Conservation (phyloP, 441 rosid species). For the Gossypium lobatum region DNA sequence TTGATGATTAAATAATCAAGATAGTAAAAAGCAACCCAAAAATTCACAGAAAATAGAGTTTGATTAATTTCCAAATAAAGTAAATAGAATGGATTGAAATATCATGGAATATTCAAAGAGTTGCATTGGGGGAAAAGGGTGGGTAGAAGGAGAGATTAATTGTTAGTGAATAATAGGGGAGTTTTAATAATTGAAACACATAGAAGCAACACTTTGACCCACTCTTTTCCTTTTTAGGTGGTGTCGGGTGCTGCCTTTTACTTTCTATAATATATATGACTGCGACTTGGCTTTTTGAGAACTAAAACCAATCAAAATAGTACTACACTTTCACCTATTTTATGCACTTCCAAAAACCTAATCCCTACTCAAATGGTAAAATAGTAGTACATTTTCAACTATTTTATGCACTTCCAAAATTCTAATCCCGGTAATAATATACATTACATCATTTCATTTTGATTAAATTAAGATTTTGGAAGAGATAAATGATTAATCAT, state of each 20-base stretch:
- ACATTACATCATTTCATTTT: neutral
- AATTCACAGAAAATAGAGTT: no score
- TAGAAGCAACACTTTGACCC: constrained; percentile 14
- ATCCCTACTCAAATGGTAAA: neutral
- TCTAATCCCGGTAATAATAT: neutral
- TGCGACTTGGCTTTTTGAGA: neutral
- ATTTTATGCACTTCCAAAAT: neutral
- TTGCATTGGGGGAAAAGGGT: neutral
- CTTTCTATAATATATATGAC: neutral
- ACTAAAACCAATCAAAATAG: neutral
- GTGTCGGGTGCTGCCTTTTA: constrained; percentile 11
- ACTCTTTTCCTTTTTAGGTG: constrained; percentile 15
- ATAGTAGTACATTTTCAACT: neutral
- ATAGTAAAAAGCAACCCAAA: no score
- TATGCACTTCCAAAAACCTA: neutral
- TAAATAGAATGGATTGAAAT: neutral
- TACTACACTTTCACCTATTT: neutral
- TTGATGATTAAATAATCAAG: neutral
- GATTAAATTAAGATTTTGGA: no score
- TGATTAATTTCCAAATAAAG: no score
- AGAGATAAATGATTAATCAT: no score
- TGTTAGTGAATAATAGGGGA: constrained; percentile 9
- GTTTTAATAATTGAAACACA: constrained; percentile 28
- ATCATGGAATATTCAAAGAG: constrained; percentile 5
- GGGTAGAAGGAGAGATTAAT: constrained; percentile 2